Percentiles rank a stretch among this genome's conserved stretches.
These are phyloP conservation scores for Sapria himalayana DNA, from an alignment of 345 rosid genomes.

Conservation along the genomic window DNA sequence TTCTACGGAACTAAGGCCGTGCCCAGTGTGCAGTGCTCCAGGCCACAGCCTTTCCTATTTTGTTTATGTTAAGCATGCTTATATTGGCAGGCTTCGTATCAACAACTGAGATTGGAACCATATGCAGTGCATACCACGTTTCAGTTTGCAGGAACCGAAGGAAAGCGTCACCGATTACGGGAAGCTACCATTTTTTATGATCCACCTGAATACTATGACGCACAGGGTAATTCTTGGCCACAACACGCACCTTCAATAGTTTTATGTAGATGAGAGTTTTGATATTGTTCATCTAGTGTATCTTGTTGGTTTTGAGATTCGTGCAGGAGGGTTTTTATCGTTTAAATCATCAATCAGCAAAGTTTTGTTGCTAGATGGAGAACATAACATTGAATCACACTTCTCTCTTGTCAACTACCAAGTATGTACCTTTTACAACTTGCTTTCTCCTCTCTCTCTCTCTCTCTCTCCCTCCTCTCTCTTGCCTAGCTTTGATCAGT, in stretches of 20 bases:
- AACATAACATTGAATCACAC: constrained; percentile 61
- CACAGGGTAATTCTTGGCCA: constrained; percentile 31
- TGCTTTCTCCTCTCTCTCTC: constrained; percentile 7
- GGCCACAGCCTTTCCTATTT: neutral
- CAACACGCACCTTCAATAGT: neutral
- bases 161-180: constrained; percentile 87
- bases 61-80: neutral
- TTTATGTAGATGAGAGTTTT: neutral
- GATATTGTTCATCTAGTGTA: neutral
- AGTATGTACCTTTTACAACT: constrained; percentile 23
- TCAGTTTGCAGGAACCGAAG: constrained; percentile 93
- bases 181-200: constrained; percentile 82
- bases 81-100: constrained; percentile 53
- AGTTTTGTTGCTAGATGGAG: constrained; percentile 63
- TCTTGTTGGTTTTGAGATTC: constrained; percentile 7
- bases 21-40: too few relatives aligned
- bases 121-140: constrained; percentile 93
- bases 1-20: too few relatives aligned
- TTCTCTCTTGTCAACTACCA: constrained; percentile 68
- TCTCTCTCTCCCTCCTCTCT: constrained; percentile 7
- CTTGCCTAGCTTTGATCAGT: constrained; percentile 2
- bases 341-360: constrained; percentile 79
- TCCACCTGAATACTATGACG: constrained; percentile 72
- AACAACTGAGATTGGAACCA: constrained; percentile 75
- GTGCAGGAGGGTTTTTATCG: constrained; percentile 78